Percentiles rank a stretch among this genome's conserved stretches.
Conservation (phyloP, 176 grass and related monocot species). For the Paspalum notatum region DNA sequence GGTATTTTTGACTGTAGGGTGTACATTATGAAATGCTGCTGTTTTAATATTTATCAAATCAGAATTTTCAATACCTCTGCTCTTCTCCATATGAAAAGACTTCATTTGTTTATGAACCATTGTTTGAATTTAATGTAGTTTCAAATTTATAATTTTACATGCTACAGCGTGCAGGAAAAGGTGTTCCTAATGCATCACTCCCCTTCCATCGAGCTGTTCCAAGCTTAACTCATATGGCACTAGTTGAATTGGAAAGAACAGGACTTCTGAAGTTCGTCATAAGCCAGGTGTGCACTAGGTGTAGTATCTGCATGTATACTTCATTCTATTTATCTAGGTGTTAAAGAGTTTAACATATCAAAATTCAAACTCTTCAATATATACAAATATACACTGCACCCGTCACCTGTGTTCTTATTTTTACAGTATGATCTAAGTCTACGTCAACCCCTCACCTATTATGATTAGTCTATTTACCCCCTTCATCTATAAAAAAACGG, state of each 20-base stretch:
- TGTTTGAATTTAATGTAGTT: slow-evolving; percentile 22
- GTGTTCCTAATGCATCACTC: slow-evolving; percentile 80
- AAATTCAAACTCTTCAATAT: background rate
- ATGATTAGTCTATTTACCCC: too few relatives aligned
- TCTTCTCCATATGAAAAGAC: slow-evolving; percentile 8
- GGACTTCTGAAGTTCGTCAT: slow-evolving; percentile 89
- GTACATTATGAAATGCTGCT: background rate
- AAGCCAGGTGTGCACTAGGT: slow-evolving; percentile 73
- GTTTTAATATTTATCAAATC: slow-evolving; percentile 5
- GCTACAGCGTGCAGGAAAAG: slow-evolving; percentile 75
- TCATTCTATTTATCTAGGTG: slow-evolving; percentile 9
- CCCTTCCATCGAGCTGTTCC: slow-evolving; percentile 91
- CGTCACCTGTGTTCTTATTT: background rate
- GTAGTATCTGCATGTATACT: slow-evolving; percentile 5
- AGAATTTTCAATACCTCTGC: slow-evolving; percentile 11
- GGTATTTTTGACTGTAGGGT: background rate
- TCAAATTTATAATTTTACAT: slow-evolving; percentile 11
- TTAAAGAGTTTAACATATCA: slow-evolving; percentile 9
- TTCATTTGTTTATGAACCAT: slow-evolving; percentile 18
- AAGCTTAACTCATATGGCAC: slow-evolving; percentile 91
- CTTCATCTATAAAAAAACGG: too few relatives aligned
- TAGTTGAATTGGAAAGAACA: slow-evolving; percentile 82
- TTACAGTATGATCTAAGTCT: background rate
- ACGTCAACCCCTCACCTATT: too few relatives aligned
- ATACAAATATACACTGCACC: background rate